Evolutionary conservation across 2,329 filamentous ascomycete species (phyloP), one percentile per base, ranked within the genome.

Genomic region (Sarocladium oryzae): DNA sequence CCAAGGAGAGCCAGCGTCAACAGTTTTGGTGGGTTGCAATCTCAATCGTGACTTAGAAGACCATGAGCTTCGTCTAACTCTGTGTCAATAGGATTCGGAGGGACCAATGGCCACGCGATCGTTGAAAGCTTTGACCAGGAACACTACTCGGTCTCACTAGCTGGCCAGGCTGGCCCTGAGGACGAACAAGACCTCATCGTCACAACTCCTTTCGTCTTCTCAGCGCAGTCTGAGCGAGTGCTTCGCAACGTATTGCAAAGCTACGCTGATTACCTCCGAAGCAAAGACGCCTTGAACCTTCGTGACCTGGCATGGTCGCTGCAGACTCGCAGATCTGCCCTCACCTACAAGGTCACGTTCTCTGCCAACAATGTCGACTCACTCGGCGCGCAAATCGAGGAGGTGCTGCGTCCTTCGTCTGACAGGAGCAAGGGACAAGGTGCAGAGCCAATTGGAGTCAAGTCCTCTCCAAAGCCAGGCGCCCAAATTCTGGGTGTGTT

Each of bases 191-290:
- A 78, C 68, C 69, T 32, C 76, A 75, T 7, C 66, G 79, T 18
- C 70, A 73, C 0, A 75, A 75, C 0, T 58, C 80, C 2, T 4
- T 46, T 46, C 15, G 24, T 46, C 54, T 74, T 16, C 69, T 81
- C 2, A 77, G 76, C 4, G 78, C 75, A 2, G 57, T 79, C 46
- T 80, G 80, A 57, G 72, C 76, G 76, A 76, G 4, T 77, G 79
- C 56, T 65, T 77, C 0, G 77, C 79, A 56, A 75, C 74, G 7
- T 73, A 75, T 2, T 77, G 75, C 2, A 64, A 78, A 7, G 75
- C 76, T 2, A 74, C 76, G 2, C 56, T 79, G 9, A 77, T 80
- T 61, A 80, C 79, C 57, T 71, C 68, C 2, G 64, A 78, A 3
- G 62, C 79, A 5, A 64, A 69, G 10, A 58, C 78, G 2, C 75